Conservation (phyloP, 129 eudicot species). For the Daucus carota region DH1_v3.0 NC_030387.2:1903501-1904000, state of each 20-base stretch:
- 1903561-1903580: conserved; percentile 27
- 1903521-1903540: conserved; percentile 72
- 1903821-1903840: background rate
- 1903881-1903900: background rate
- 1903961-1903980: background rate
- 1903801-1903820: background rate
- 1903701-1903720: conserved; percentile 88
- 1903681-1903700: conserved; percentile 68
- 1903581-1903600: conserved; percentile 36
- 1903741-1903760: conserved; percentile 94
- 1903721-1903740: conserved; percentile 82
- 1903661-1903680: conserved; percentile 60
- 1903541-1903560: conserved; percentile 40
- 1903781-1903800: background rate
- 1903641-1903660: conserved; percentile 63
- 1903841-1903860: background rate
- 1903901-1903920: too few species aligned
- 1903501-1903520: conserved; percentile 61
- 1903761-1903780: conserved; percentile 55
- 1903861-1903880: background rate
- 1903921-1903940: background rate
- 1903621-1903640: conserved; percentile 64
- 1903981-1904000: background rate
- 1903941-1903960: background rate
- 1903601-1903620: conserved; percentile 53